Evolutionary conservation across 2,329 filamentous ascomycete species (phyloP).

Genomic region (Ceratocystis smalleyi): DNA sequence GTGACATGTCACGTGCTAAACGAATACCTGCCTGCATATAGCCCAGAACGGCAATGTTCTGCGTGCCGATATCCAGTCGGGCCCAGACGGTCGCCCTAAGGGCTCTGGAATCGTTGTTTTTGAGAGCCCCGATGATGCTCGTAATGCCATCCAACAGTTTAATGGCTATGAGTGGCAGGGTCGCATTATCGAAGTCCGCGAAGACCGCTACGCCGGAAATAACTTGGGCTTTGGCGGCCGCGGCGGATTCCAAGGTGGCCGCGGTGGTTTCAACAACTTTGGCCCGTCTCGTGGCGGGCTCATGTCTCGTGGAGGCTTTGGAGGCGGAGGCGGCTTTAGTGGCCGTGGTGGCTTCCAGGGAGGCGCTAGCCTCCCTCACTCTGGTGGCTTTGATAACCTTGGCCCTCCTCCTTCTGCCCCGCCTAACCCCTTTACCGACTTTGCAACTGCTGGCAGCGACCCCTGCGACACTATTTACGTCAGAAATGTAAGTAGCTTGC

Average conservation of each 20-base stretch:
- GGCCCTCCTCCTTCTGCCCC: slow-evolving; percentile 31
- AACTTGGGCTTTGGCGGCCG: slow-evolving; percentile 40
- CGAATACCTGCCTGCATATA: slow-evolving; percentile 18
- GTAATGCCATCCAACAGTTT: slow-evolving; percentile 91
- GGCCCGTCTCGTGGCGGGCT: slow-evolving; percentile 33
- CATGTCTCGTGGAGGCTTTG: slow-evolving; percentile 34
- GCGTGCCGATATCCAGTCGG: slow-evolving; percentile 85
- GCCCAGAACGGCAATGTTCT: slow-evolving; percentile 61
- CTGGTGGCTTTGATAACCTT: slow-evolving; percentile 34
- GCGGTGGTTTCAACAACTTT: slow-evolving; percentile 42
- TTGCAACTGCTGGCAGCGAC: slow-evolving; percentile 73
- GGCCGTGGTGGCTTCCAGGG: slow-evolving; percentile 24
- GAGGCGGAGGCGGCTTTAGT: slow-evolving; percentile 27
- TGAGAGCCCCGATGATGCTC: slow-evolving; percentile 84
- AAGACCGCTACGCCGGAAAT: slow-evolving; percentile 74
- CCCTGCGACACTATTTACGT: slow-evolving; percentile 78
- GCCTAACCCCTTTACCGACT: slow-evolving; percentile 89
- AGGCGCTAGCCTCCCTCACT: slow-evolving; percentile 23
- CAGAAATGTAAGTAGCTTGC: slow-evolving; percentile 61
- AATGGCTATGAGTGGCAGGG: slow-evolving; percentile 99
- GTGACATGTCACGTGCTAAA: slow-evolving; percentile 11
- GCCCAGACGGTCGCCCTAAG: slow-evolving; percentile 84
- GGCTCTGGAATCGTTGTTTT: slow-evolving; percentile 95
- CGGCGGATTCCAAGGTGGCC: slow-evolving; percentile 43
- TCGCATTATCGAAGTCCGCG: slow-evolving; percentile 78